phyloP scores from a whole-genome alignment of 2,329 filamentous ascomycete genomes.

The Pleomassaria siparia region DNA sequence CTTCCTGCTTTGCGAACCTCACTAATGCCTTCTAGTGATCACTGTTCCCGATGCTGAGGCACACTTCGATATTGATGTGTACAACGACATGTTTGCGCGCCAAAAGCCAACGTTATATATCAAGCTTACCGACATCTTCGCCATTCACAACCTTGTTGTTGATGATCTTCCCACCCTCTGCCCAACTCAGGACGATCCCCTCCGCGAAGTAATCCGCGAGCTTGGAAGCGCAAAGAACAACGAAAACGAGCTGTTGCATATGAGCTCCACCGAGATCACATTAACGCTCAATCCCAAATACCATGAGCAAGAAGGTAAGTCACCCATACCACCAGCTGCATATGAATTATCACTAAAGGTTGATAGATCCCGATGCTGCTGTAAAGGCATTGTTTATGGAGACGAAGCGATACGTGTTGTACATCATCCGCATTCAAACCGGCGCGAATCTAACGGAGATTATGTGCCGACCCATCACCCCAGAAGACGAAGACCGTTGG shows the following conservation, averaged over 20 bases:
- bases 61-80: conserved; percentile 98
- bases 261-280: conserved; percentile 84
- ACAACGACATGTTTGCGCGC: conserved; percentile 95
- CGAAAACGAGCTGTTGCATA: conserved; percentile 86
- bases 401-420: conserved; percentile 93
- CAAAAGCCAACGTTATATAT: conserved; percentile 98
- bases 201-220: conserved; percentile 90
- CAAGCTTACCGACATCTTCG: conserved; percentile 97
- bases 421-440: conserved; percentile 95
- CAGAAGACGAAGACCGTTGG: conserved; percentile 91
- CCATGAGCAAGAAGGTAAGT: conserved; percentile 73
- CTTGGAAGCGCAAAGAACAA: conserved; percentile 95
- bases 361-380: conserved; percentile 80
- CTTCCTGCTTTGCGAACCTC: neutral
- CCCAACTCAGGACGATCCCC: conserved; percentile 77
- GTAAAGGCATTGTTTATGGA: conserved; percentile 95
- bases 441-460: conserved; percentile 93
- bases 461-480: conserved; percentile 81
- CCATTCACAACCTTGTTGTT: conserved; percentile 86
- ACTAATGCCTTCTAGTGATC: conserved; percentile 58
- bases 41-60: conserved; percentile 82
- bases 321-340: neutral
- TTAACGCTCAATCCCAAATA: conserved; percentile 88
- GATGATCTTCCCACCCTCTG: conserved; percentile 77
- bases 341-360: conserved; percentile 22